phyloP scores from a whole-genome alignment of 2,329 filamentous ascomycete species.

The Talaromyces funiculosus region DNA sequence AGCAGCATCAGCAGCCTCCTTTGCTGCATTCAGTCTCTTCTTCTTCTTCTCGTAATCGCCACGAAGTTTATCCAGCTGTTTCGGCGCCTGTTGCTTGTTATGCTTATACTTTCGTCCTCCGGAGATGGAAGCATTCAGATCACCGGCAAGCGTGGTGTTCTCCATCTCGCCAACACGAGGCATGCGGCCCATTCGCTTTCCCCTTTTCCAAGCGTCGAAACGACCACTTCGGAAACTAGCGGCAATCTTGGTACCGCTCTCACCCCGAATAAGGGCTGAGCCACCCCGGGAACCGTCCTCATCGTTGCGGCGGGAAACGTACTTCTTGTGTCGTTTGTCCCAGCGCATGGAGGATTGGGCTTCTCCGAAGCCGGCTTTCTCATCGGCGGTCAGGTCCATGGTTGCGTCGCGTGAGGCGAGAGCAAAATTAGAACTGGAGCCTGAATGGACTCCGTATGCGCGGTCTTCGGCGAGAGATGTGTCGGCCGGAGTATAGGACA shows the following conservation, averaged over 20 bases:
- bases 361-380: slow-evolving; percentile 71
- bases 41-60: slow-evolving; percentile 88
- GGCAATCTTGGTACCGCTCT: slow-evolving; percentile 92
- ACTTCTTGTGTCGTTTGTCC: slow-evolving; percentile 96
- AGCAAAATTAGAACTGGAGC: slow-evolving; percentile 70
- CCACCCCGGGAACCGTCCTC: slow-evolving; percentile 77
- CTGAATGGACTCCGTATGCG: slow-evolving; percentile 87
- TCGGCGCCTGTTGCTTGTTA: slow-evolving; percentile 80
- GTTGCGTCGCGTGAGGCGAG: slow-evolving; percentile 78
- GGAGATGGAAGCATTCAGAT: slow-evolving; percentile 31
- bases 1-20: slow-evolving; percentile 47
- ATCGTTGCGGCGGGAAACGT: slow-evolving; percentile 86
- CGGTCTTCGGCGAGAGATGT: slow-evolving; percentile 79
- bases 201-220: slow-evolving; percentile 87
- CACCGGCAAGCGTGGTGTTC: slow-evolving; percentile 33
- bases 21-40: slow-evolving; percentile 84
- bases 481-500: slow-evolving; percentile 86
- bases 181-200: slow-evolving; percentile 71
- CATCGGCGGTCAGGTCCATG: slow-evolving; percentile 92
- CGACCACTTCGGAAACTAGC: slow-evolving; percentile 88
- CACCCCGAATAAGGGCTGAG: slow-evolving; percentile 71
- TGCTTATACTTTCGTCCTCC: slow-evolving; percentile 67
- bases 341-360: slow-evolving; percentile 77
- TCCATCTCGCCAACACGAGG: slow-evolving; percentile 82
- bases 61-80: slow-evolving; percentile 84